Evolutionary conservation across 495 filamentous ascomycete genomes (phyloP), one percentile per base, ranked within the genome.

Genomic region (Podospora didyma): DNA sequence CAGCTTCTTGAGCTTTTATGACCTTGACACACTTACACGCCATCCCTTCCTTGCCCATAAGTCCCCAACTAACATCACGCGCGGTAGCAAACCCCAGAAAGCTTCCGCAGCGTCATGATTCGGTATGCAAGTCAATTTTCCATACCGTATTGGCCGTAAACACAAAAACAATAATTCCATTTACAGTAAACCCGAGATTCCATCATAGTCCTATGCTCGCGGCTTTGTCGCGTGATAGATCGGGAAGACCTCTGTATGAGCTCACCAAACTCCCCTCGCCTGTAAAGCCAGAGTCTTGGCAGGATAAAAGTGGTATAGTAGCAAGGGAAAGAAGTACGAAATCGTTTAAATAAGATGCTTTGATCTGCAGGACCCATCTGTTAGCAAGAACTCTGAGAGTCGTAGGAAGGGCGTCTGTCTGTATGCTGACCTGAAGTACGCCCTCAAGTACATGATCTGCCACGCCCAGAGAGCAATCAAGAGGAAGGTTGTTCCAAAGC

Each of bases 371-470:
- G 9, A 4, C 10, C 21, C 3, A 4, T 44, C 23, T 35, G 51
- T 61, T 54, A 56, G 69, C 81, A n/a, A 47, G 2, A 17, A 49
- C 26, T 17, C 35, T 31, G 47, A 52, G 7, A 52, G 35, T 20
- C 17, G 16, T 4, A 11, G 14, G 28, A 17, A 19, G 28, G 35
- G 28, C 10, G 49, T 10, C 31, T 6, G 12, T 23, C n/a, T n/a
- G n/a, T n/a, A n/a, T 49, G 69, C 73, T 50, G 53, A 89, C 81
- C 94, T 85, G 79, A 98, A 98, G 79, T 98, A 98, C 65, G 94
- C 92, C 74, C 94, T 81, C 73, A 98, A 78, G 73, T 98, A 97
- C 62, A 97, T 84, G 66, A 98, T 88, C 82, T 98, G 94, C 94
- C 94, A 98, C 42, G 81, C 91, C 63, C 94, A 96, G 60, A 98